phyloP scores from a whole-genome alignment of 2,329 filamentous ascomycete genomes.

The Cladophialophora yegresii region DNA sequence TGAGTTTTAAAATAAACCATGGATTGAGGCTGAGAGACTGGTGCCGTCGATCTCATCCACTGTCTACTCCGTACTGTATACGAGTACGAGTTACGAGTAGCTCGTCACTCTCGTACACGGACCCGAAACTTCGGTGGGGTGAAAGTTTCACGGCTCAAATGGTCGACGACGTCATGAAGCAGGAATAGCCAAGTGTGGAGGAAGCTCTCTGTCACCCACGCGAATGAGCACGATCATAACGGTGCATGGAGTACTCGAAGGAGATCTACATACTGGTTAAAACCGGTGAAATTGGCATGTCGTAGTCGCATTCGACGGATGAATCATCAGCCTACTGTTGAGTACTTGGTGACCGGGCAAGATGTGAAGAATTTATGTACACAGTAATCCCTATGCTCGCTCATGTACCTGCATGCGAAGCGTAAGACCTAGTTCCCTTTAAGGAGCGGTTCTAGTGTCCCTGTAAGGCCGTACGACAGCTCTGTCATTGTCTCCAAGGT shows the following conservation, averaged over 20 bases:
- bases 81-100: too few relatives aligned
- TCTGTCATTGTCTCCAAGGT: not conserved
- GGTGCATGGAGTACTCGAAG: not conserved
- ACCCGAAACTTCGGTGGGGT: not conserved
- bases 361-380: not conserved
- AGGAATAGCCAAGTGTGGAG: not conserved
- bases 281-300: not conserved
- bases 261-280: not conserved
- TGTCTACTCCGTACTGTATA: not conserved
- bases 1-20: not conserved
- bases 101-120: too few relatives aligned
- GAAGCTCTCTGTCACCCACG: not conserved
- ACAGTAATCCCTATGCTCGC: too few relatives aligned
- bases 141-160: not conserved
- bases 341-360: not conserved
- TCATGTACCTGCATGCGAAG: slow-evolving; percentile 16
- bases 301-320: not conserved
- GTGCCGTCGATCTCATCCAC: slow-evolving; percentile 4
- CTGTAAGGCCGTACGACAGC: slow-evolving; percentile 3
- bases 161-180: slow-evolving; percentile 11
- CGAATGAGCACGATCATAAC: too few relatives aligned
- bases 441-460: slow-evolving; percentile 4
- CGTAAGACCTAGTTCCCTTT: slow-evolving; percentile 14
- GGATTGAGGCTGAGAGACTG: slow-evolving; percentile 2
- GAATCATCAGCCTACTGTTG: slow-evolving; percentile 3